Evolutionary conservation across 345 rosid genomes (phyloP), one percentile per base, ranked within the genome.

Genomic region (Salix koriyanagi): DNA sequence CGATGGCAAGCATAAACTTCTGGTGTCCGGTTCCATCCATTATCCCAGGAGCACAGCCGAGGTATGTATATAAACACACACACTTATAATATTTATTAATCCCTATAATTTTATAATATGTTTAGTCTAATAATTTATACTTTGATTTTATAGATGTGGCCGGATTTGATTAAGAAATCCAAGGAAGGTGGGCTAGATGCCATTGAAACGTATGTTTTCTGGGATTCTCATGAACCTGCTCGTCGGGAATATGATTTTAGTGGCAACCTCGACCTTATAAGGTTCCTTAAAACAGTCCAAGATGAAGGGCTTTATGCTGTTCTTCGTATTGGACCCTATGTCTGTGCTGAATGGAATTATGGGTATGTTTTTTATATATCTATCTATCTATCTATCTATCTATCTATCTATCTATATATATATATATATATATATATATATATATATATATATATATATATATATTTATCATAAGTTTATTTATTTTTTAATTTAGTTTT

Each of bases 311-410:
- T 92, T 0, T 89, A 90, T 11, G 87, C 82, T 0, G 80, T 92
- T 73, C 88, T 92, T 18, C 87, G 90, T 0, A 92, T 92, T 30
- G 94, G 94, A 64, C 96, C 96, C 3, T 91, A 90, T 39, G 92
- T 88, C 16, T 92, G 94, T 30, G 73, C 67, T 18, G 72, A 68
- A 9, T 69, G 73, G 77, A 74, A 56, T 10, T 58, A 76, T 11
- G 54, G 56, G 39, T 76, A 58, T 50, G 5, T 34, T 34, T 34
- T 34, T 5, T 34, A 0, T 34, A 5, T 34, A 34, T 34, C 4
- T 32, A 34, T 5, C 5, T 34, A 25, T 25, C 0, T 25, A 25
- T 25, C 0, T 25, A 25, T n/a, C n/a, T n/a, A n/a, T n/a, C n/a
- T n/a, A n/a, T n/a, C n/a, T n/a, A n/a, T n/a, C n/a, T n/a, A n/a